phyloP scores from a whole-genome alignment of 495 filamentous ascomycete genomes.

The Echria macrotheca region DNA sequence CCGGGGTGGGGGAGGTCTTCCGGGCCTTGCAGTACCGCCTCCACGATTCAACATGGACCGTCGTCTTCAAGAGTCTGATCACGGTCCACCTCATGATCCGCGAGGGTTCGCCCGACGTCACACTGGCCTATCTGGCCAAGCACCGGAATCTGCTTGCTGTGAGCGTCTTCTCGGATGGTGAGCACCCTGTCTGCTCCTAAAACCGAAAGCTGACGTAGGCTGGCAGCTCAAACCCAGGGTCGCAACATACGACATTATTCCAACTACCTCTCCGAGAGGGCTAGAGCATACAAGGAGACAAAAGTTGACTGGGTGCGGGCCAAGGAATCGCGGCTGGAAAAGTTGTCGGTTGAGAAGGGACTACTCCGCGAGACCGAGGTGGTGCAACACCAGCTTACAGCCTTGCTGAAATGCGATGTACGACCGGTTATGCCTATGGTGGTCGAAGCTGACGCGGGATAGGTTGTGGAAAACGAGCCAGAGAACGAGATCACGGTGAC shows the following conservation, averaged over 20 bases:
- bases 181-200: slow-evolving; percentile 36
- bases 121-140: slow-evolving; percentile 76
- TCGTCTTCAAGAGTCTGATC: slow-evolving; percentile 92
- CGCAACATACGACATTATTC: slow-evolving; percentile 91
- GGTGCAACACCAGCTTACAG: slow-evolving; percentile 83
- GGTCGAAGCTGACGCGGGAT: slow-evolving; percentile 18
- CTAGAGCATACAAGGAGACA: slow-evolving; percentile 73
- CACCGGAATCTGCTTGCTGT: slow-evolving; percentile 80
- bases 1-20: slow-evolving; percentile 94
- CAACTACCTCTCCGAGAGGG: slow-evolving; percentile 76
- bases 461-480: slow-evolving; percentile 81
- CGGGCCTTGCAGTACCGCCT: slow-evolving; percentile 81
- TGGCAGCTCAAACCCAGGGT: slow-evolving; percentile 84
- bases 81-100: slow-evolving; percentile 96
- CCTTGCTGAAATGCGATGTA: slow-evolving; percentile 88
- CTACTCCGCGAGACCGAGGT: slow-evolving; percentile 86
- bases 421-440: slow-evolving; percentile 6
- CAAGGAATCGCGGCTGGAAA: slow-evolving; percentile 77
- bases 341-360: slow-evolving; percentile 86
- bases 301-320: slow-evolving; percentile 85
- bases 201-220: slow-evolving; percentile 9
- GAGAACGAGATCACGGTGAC: slow-evolving; percentile 97
- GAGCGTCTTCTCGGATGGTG: slow-evolving; percentile 88
- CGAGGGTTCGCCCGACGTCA: slow-evolving; percentile 86
- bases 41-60: slow-evolving; percentile 94